Conservation (phyloP, 306 rosid species). For the Begonia masoniana region DNA sequence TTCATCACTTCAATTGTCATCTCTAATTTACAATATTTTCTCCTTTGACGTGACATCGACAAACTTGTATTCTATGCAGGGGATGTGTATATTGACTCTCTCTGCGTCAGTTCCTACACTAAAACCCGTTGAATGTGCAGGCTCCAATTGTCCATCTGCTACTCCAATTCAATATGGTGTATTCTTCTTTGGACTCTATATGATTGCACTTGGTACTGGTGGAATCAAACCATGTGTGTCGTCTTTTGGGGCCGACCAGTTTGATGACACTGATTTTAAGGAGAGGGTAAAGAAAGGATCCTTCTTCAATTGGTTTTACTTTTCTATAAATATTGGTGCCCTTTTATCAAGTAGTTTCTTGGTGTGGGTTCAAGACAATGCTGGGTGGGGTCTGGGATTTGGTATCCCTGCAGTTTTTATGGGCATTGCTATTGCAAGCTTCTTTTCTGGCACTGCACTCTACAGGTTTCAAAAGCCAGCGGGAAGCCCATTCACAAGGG, state of each 20-base stretch:
- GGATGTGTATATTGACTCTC: slow-evolving; percentile 10
- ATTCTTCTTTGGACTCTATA: slow-evolving; percentile 8
- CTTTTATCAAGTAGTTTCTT: slow-evolving; percentile 9
- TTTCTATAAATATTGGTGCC: slow-evolving; percentile 14
- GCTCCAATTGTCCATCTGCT: slow-evolving; percentile 3
- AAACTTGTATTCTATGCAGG: slow-evolving; percentile 1
- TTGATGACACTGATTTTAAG: slow-evolving; percentile 8
- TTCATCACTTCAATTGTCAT: too few relatives aligned
- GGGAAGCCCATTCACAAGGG: slow-evolving; percentile 10
- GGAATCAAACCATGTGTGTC: slow-evolving; percentile 15
- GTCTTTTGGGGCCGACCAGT: slow-evolving; percentile 11
- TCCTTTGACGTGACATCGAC: too few relatives aligned
- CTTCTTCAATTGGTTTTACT: slow-evolving; percentile 14
- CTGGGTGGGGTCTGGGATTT: slow-evolving; percentile 12
- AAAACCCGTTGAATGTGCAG: slow-evolving; percentile 6
- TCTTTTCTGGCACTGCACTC: slow-evolving; percentile 11
- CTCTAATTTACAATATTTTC: too few relatives aligned
- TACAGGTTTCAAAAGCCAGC: slow-evolving; percentile 12
- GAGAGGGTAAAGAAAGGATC: slow-evolving; percentile 12
- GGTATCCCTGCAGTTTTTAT: slow-evolving; percentile 12
- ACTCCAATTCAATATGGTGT: slow-evolving; percentile 7
- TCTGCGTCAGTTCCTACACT: slow-evolving; percentile 9
- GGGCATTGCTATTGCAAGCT: slow-evolving; percentile 11
- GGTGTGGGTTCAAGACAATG: slow-evolving; percentile 15
- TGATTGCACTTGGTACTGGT: slow-evolving; percentile 13